These are phyloP conservation scores for Cercospora nicotianae DNA, from an alignment of 2,329 filamentous ascomycete genomes.

Conservation along the genomic window DNA sequence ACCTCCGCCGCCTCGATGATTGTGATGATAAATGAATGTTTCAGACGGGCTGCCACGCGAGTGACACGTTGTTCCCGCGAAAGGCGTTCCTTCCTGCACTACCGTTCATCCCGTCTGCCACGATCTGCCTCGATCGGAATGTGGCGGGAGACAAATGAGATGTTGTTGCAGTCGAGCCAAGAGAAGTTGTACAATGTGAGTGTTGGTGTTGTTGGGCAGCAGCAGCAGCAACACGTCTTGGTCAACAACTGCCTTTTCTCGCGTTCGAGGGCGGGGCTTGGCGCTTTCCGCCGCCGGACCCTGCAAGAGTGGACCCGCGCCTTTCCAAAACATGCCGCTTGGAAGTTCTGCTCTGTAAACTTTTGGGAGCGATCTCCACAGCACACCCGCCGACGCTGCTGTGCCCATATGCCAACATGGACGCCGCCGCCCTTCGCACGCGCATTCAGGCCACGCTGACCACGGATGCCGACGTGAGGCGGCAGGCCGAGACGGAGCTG, in stretches of 20 bases:
- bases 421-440: conserved; percentile 71
- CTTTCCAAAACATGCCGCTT: neutral
- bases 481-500: conserved; percentile 75
- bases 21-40: neutral
- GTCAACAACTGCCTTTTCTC: neutral
- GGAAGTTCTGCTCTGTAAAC: conserved; percentile 1
- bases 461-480: conserved; percentile 70
- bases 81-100: neutral
- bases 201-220: neutral
- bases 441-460: conserved; percentile 76
- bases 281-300: neutral
- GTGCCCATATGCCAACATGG: conserved; percentile 54
- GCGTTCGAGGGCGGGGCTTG: neutral
- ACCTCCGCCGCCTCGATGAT: neutral
- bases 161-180: neutral
- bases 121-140: neutral
- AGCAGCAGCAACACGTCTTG: neutral
- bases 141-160: neutral
- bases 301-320: neutral
- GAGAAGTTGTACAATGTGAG: neutral
- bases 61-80: neutral
- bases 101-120: neutral
- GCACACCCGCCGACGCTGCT: neutral
- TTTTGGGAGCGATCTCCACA: neutral
- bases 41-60: neutral